Evolutionary conservation across 306 rosid genomes (phyloP), one percentile per base, ranked within the genome.

Genomic region (Trifolium dubium): DNA sequence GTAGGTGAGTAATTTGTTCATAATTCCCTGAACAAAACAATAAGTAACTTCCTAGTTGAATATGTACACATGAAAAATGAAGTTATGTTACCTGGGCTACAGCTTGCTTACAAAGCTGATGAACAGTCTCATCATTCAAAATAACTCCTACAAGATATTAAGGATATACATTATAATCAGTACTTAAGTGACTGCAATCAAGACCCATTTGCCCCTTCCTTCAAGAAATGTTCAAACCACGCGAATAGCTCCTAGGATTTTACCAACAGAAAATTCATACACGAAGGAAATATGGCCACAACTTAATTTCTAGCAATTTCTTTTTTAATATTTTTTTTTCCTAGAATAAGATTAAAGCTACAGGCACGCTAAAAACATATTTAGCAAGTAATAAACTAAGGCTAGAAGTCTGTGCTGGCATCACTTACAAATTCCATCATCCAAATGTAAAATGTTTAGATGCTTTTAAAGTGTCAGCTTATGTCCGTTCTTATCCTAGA

Each of bases 41-140:
- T 54, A 49, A 53, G 47, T 50, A 67, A 32, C 37, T 34, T 28
- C 65, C 19, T 67, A 72, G 50, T 13, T n/a, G 43, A 51, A 71
- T 71, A 78, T 51, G 44, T 6, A 10, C 11, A 69, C 75, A 51
- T 54, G 74, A 34, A 46, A 61, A 39, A 40, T 19, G 67, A 19
- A 37, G 68, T 75, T 64, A 76, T 32, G 74, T 91, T 90, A 94
- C 99, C 98, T 94, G 99, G 82, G 96, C 72, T 74, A 92, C 92
- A 69, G 99, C 98, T 81, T 94, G 99, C 76, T 90, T 94, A 78
- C 95, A 88, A 76, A 94, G 83, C 68, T 94, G 99, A 83, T 92
- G 90, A 64, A 90, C 92, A 2, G 99, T 94, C 87, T 94, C 99
- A 55, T 94, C 97, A 49, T 94, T 94, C 97, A 92, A 71, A 75